Conservation (phyloP, 495 filamentous ascomycete genomes). For the Tuber indicum region DNA sequence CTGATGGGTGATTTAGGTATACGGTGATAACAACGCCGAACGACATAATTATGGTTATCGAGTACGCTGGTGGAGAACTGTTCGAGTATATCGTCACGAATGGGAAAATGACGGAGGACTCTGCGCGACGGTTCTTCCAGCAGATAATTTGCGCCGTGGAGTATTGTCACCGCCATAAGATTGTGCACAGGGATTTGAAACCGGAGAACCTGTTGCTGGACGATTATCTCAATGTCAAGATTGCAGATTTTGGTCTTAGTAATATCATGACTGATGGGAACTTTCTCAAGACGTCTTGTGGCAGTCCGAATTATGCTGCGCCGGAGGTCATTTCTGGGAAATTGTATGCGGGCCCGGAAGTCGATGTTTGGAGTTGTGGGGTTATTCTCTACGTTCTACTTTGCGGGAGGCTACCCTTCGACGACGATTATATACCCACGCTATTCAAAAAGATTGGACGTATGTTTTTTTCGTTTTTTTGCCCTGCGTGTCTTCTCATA, state of each 20-base stretch:
- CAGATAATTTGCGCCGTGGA: slow-evolving; percentile 99
- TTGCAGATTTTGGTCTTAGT: slow-evolving; percentile 95
- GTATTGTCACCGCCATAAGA: slow-evolving; percentile 98
- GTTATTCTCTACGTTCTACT: slow-evolving; percentile 96
- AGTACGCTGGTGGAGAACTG: slow-evolving; percentile 91
- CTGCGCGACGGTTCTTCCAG: slow-evolving; percentile 94
- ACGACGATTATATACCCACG: slow-evolving; percentile 89
- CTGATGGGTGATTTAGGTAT: slow-evolving; percentile 53
- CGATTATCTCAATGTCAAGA: slow-evolving; percentile 92
- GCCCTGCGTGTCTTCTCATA: neutral
- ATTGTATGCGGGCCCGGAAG: slow-evolving; percentile 93
- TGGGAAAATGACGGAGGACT: slow-evolving; percentile 79
- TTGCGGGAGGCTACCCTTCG: slow-evolving; percentile 86
- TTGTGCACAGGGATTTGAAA: slow-evolving; percentile 95
- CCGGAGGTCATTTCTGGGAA: slow-evolving; percentile 97
- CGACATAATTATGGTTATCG: slow-evolving; percentile 98
- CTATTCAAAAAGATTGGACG: slow-evolving; percentile 78
- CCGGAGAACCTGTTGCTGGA: slow-evolving; percentile 95
- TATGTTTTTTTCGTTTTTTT: slow-evolving; percentile 17
- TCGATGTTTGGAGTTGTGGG: slow-evolving; percentile 98
- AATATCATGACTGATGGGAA: slow-evolving; percentile 99
- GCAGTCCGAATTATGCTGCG: slow-evolving; percentile 95
- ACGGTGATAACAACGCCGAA: slow-evolving; percentile 88
- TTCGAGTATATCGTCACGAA: slow-evolving; percentile 95
- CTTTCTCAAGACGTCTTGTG: slow-evolving; percentile 96